Evolutionary conservation across 2,329 filamentous ascomycete species (phyloP).

Genomic region (Microdochium bolleyi): DNA sequence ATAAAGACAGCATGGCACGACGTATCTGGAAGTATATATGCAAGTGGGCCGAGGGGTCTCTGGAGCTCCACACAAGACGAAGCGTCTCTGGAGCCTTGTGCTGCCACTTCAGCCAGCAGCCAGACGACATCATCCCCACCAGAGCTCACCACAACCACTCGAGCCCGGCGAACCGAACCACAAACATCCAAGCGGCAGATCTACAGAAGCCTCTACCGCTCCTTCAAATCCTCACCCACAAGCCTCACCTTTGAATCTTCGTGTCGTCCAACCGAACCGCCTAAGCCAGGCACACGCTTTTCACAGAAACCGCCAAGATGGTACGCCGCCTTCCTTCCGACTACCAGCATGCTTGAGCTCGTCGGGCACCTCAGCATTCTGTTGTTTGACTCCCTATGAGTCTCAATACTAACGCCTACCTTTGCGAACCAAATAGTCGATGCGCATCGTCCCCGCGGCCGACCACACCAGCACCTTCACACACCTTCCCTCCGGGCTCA

Average conservation of each 20-base stretch:
- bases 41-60: background rate
- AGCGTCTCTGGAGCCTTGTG: background rate
- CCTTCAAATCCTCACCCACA: conserved; percentile 7
- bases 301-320: too few relatives aligned
- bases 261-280: background rate
- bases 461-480: conserved; percentile 58
- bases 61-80: background rate
- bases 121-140: background rate
- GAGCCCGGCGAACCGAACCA: background rate
- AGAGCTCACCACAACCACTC: background rate
- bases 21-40: too few relatives aligned
- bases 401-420: too few relatives aligned
- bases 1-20: too few relatives aligned
- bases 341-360: too few relatives aligned
- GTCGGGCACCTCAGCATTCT: too few relatives aligned
- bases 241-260: background rate
- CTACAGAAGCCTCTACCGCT: too few relatives aligned
- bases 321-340: too few relatives aligned
- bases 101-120: background rate
- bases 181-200: background rate
- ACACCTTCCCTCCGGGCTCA: conserved; percentile 43
- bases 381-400: too few relatives aligned
- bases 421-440: too few relatives aligned
- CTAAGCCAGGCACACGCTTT: too few relatives aligned
- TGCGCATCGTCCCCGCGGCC: conserved; percentile 77